Evolutionary conservation across 768 basidiomycete genomes (phyloP), one percentile per base, ranked within the genome.

Genomic region (Auricularia heimuer): DNA sequence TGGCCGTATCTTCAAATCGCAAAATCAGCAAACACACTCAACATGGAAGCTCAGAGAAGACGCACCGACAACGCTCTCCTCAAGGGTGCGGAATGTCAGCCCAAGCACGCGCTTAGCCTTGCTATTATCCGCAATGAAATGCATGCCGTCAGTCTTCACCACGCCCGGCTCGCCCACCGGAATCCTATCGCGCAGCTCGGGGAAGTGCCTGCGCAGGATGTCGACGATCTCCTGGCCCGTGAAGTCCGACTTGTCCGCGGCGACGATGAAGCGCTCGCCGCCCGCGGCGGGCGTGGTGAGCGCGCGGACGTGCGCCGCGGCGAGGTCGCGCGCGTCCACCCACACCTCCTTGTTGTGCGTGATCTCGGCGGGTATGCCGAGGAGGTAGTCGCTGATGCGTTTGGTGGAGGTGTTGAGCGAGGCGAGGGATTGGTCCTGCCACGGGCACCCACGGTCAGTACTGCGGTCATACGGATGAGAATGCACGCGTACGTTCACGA

Each of bases 261-360:
- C 73, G 39, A 83, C 67, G 69, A 89, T 78, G 69, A 88, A 80
- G 36, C 88, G 76, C 64, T 88, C 77, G 1, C 83, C 83, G 2
- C 80, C 81, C 0, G 85, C 86, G 2, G 76, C 78, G 34, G 79
- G 75, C 62, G 77, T 80, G 63, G 79, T 77, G 24, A 90, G 71
- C 3, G 84, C 83, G 3, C 75, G 71, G 0, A 78, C 77, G 69
- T 88, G 86, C 0, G 82, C 84, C 16, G 75, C 72, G 0, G 82
- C 85, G 44, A 84, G 70, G 69, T 86, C 85, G 4, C 84, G 79
- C 4, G 85, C 84, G 62, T 86, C 82, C 29, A 82, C 70, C 77
- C 79, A 83, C 16, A 10, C 29, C 14, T 33, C 29, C 29, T 14
- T 60, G 24, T 14, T 34, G 16, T 14, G 56, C 12, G 24, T 14